Conservation (phyloP, 805 yeast species). For the Nakazawaea ambrosiae region DNA sequence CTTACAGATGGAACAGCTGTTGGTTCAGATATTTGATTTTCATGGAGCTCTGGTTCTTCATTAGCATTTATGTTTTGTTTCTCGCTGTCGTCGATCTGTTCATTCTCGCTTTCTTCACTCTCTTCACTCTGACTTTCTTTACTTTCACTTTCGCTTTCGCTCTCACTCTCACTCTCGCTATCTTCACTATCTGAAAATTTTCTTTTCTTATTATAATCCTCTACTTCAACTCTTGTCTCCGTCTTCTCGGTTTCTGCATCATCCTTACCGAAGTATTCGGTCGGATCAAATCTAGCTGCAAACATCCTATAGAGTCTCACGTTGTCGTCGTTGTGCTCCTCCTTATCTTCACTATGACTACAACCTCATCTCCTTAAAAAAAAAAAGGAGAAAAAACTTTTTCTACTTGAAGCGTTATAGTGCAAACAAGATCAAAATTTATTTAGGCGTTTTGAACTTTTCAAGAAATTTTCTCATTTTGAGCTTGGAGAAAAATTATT, state of each 20-base stretch:
- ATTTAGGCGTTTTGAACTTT: no score
- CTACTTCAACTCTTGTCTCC: constrained; percentile 15
- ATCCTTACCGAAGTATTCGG: constrained; percentile 13
- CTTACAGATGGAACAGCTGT: constrained; percentile 4
- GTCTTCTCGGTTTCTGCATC: constrained; percentile 9
- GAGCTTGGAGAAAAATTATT: no score
- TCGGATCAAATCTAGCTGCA: constrained; percentile 11
- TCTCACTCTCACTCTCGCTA: not conserved
- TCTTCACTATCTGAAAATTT: not conserved
- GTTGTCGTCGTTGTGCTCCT: no score
- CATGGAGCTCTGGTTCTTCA: not conserved
- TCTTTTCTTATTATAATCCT: constrained; percentile 31
- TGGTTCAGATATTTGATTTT: constrained; percentile 13
- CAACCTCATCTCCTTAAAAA: no score
- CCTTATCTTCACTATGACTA: no score
- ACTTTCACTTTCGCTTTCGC: constrained; percentile 30
- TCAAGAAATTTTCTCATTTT: no score
- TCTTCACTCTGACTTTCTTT: constrained; percentile 20
- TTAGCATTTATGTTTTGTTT: constrained; percentile 7
- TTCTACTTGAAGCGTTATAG: no score
- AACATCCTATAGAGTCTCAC: constrained; percentile 9
- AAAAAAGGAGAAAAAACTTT: no score
- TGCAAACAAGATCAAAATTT: no score
- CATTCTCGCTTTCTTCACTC: not conserved
- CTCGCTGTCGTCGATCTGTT: not conserved